These are phyloP conservation scores for Aaosphaeria pasadenensis DNA, from an alignment of 2,329 filamentous ascomycete species.

Conservation along the genomic window DNA sequence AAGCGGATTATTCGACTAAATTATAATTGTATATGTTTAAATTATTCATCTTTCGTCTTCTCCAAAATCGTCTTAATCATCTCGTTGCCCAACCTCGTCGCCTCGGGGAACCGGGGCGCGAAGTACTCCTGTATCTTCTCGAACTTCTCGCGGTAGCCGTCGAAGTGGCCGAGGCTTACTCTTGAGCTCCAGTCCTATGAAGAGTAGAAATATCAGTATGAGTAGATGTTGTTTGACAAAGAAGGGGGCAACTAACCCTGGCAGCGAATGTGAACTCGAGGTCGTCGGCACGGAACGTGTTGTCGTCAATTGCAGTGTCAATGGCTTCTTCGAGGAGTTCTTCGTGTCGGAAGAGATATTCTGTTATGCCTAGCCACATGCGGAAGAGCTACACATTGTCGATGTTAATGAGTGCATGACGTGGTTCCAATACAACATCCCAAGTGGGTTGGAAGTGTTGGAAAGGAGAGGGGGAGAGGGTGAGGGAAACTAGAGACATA, in stretches of 20 bases:
- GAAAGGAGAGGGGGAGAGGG: neutral
- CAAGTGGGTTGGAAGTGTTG: neutral
- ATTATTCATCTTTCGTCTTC: constrained; percentile 53
- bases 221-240: neutral
- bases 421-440: neutral
- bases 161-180: constrained; percentile 86
- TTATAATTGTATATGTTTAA: neutral
- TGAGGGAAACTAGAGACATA: constrained; percentile 47
- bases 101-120: constrained; percentile 82
- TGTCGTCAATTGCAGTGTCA: constrained; percentile 81
- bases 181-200: constrained; percentile 84
- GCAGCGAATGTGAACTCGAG: constrained; percentile 98
- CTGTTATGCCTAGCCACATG: constrained; percentile 93
- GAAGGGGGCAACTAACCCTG: constrained; percentile 45
- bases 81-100: constrained; percentile 82
- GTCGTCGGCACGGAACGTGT: constrained; percentile 91
- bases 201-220: neutral
- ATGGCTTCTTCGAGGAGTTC: constrained; percentile 80
- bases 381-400: constrained; percentile 66
- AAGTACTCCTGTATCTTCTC: constrained; percentile 89
- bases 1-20: too few relatives aligned
- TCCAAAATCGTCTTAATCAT: constrained; percentile 97
- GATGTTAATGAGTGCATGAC: too few relatives aligned
- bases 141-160: constrained; percentile 89
- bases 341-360: constrained; percentile 86